Conservation (phyloP, 768 basidiomycete genomes). For the Chlorophyllum brunneum region DNA sequence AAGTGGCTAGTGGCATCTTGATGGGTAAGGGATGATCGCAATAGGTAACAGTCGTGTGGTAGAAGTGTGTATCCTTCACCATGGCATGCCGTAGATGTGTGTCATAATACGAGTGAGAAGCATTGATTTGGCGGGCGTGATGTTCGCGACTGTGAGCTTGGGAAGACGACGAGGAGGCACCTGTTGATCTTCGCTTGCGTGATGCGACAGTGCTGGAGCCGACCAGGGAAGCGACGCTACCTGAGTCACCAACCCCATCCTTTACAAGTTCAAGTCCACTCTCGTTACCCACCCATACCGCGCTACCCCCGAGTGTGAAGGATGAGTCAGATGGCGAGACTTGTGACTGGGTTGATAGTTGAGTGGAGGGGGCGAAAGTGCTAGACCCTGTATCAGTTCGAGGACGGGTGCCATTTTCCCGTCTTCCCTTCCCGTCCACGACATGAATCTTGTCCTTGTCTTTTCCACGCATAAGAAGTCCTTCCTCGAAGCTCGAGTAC, state of each 20-base stretch:
- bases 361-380: slow-evolving; percentile 25
- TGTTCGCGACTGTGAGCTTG: slow-evolving; percentile 43
- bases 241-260: slow-evolving; percentile 36
- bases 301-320: slow-evolving; percentile 74
- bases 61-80: slow-evolving; percentile 92
- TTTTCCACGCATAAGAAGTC: slow-evolving; percentile 44
- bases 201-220: slow-evolving; percentile 38
- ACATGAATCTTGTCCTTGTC: slow-evolving; percentile 28
- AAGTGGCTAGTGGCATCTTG: slow-evolving; percentile 84
- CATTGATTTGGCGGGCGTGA: slow-evolving; percentile 28
- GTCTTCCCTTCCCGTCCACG: slow-evolving; percentile 29
- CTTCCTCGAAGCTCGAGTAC: slow-evolving; percentile 68
- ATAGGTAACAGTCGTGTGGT: slow-evolving; percentile 80
- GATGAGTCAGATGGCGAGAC: slow-evolving; percentile 69
- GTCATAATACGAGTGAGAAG: slow-evolving; percentile 43
- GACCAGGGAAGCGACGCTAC: slow-evolving; percentile 37
- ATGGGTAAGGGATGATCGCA: slow-evolving; percentile 84
- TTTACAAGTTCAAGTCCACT: slow-evolving; percentile 50
- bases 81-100: slow-evolving; percentile 42
- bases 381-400: slow-evolving; percentile 36
- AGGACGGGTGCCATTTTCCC: slow-evolving; percentile 24
- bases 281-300: slow-evolving; percentile 83
- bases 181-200: slow-evolving; percentile 61
- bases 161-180: slow-evolving; percentile 72
- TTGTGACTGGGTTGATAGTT: slow-evolving; percentile 28